phyloP scores from a whole-genome alignment of 495 filamentous ascomycete species.

The Entonaema liquescens region DNA sequence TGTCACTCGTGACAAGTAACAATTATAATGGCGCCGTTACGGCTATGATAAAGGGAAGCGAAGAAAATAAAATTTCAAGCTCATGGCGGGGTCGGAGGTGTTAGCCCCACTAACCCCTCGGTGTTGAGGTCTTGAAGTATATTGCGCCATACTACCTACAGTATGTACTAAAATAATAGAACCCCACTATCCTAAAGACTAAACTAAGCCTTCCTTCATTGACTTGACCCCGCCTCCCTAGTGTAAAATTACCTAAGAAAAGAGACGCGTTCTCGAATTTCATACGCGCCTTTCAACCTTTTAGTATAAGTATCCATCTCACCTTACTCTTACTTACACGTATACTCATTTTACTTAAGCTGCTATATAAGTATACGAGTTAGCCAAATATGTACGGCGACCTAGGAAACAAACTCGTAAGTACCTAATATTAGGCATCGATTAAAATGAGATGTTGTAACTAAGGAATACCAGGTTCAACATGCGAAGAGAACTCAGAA shows the following conservation, averaged over 20 bases:
- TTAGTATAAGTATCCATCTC: background rate
- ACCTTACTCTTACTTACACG: background rate
- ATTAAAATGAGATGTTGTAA: constrained; percentile 25
- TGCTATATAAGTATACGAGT: background rate
- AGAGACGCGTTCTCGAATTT: constrained; percentile 10
- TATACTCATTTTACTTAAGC: background rate
- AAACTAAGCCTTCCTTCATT: background rate
- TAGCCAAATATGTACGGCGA: constrained; percentile 84
- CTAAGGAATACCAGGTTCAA: constrained; percentile 70
- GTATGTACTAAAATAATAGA: background rate
- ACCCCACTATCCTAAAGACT: background rate
- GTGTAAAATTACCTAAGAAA: constrained; percentile 5
- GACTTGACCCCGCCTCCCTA: constrained; percentile 3
- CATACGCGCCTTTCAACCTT: constrained; percentile 25
- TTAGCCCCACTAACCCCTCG: constrained; percentile 28
- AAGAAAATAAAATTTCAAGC: constrained; percentile 31
- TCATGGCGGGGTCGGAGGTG: constrained; percentile 27
- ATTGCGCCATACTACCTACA: background rate
- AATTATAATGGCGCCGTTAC: constrained; percentile 19
- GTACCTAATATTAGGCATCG: background rate
- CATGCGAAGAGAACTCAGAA: constrained; percentile 96
- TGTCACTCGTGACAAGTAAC: constrained; percentile 23
- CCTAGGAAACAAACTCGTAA: constrained; percentile 77
- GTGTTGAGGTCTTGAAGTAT: background rate
- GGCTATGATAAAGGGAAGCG: constrained; percentile 16